phyloP scores from a whole-genome alignment of 768 basidiomycete species.

The Boletus subcaerulescens region DNA sequence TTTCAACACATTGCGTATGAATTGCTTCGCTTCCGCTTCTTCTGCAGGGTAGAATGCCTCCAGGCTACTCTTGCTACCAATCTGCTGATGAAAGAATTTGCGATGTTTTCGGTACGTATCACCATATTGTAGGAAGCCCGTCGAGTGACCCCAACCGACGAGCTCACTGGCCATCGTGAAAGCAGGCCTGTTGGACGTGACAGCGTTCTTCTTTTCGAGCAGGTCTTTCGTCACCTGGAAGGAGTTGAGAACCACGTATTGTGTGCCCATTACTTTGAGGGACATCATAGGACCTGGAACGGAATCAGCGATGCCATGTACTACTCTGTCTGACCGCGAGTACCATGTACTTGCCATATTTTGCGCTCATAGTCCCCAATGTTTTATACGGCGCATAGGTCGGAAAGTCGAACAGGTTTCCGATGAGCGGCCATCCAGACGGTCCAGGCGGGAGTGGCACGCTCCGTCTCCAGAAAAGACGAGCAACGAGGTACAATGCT shows the following conservation, averaged over 20 bases:
- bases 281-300: neutral
- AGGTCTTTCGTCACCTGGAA: constrained; percentile 28
- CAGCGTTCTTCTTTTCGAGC: constrained; percentile 10
- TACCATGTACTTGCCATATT: constrained; percentile 40
- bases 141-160: constrained; percentile 5
- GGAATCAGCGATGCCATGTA: too few relatives aligned
- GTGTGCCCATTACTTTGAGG: constrained; percentile 36
- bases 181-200: constrained; percentile 3
- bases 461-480: neutral
- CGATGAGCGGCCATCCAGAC: constrained; percentile 38
- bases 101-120: constrained; percentile 6
- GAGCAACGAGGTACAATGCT: neutral
- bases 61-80: constrained; percentile 5
- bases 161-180: constrained; percentile 22
- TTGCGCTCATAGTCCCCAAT: constrained; percentile 39
- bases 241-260: constrained; percentile 36
- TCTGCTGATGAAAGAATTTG: constrained; percentile 5
- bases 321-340: too few relatives aligned
- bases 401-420: constrained; percentile 57
- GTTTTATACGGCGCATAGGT: constrained; percentile 48
- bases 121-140: constrained; percentile 7
- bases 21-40: constrained; percentile 2
- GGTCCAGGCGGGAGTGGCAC: constrained; percentile 10
- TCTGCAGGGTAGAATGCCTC: constrained; percentile 1
- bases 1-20: constrained; percentile 3